Conservation (phyloP, 225 moss, liverwort and hornwort genomes). For the Marchantia paleacea region DNA sequence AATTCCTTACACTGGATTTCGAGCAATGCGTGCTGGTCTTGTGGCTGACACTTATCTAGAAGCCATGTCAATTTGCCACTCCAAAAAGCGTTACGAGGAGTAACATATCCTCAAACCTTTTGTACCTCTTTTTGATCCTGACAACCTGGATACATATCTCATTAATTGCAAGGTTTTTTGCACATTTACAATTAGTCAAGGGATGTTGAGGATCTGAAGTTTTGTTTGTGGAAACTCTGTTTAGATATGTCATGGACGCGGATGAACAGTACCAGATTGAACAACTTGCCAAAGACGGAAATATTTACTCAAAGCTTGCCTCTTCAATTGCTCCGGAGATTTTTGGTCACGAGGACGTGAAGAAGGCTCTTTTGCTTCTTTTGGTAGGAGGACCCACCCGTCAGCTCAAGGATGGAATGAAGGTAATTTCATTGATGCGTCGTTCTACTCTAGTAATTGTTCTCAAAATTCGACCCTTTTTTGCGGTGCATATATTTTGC, state of each 20-base stretch:
- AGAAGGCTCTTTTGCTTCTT: conserved; percentile 88
- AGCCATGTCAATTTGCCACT: conserved; percentile 85
- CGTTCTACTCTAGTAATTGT: not conserved
- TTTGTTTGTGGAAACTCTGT: not conserved
- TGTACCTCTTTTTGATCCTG: not conserved
- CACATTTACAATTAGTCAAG: not conserved
- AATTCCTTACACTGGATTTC: conserved; percentile 91
- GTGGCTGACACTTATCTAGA: conserved; percentile 93
- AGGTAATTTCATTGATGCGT: conserved; percentile 36
- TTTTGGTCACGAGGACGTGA: conserved; percentile 96
- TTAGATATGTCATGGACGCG: conserved; percentile 68
- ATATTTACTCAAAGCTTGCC: conserved; percentile 78
- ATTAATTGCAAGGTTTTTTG: not conserved
- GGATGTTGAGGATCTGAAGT: not conserved
- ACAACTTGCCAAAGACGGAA: conserved; percentile 74
- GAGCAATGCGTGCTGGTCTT: conserved; percentile 94
- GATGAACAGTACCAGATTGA: conserved; percentile 71
- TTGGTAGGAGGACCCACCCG: conserved; percentile 91
- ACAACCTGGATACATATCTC: not conserved
- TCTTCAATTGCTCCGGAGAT: conserved; percentile 97
- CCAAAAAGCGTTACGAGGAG: conserved; percentile 96
- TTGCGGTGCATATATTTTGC: not conserved
- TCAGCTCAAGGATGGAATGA: conserved; percentile 91
- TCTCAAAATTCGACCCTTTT: not conserved
- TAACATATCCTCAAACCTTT: conserved; percentile 26